Evolutionary conservation across 306 rosid species (phyloP).

Genomic region (Castanea mollissima): DNA sequence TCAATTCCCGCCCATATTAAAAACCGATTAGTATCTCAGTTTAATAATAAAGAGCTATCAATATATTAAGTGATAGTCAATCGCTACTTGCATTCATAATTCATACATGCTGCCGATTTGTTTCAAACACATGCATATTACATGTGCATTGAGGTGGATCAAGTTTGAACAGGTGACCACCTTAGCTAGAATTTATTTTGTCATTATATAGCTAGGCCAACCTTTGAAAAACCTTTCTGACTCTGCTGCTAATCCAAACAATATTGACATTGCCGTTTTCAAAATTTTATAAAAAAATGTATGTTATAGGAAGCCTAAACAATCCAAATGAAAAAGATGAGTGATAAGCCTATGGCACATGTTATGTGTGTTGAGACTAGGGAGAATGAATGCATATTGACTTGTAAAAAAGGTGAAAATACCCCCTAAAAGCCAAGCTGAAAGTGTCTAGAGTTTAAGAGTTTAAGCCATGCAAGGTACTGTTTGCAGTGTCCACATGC

Average conservation of each 20-base stretch:
- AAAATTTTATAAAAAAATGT: not conserved
- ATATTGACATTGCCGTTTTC: not conserved
- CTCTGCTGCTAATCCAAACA: no score
- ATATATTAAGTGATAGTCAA: no score
- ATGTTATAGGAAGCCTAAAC: constrained; percentile 16
- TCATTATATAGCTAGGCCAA: no score
- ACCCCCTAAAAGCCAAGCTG: constrained; percentile 27
- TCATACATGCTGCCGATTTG: no score
- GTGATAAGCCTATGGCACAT: constrained; percentile 21
- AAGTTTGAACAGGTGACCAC: no score
- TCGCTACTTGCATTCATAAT: no score
- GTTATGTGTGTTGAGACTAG: constrained; percentile 4
- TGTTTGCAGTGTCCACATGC: constrained; percentile 46
- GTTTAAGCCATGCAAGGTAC: constrained; percentile 52
- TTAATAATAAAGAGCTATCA: no score
- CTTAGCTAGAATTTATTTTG: no score
- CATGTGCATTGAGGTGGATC: no score
- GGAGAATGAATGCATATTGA: constrained; percentile 36
- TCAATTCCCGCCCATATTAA: fast-evolving
- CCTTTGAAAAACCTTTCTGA: no score
- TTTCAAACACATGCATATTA: no score
- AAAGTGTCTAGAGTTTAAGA: constrained; percentile 36
- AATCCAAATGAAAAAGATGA: constrained; percentile 16
- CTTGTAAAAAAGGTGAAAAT: constrained; percentile 27
- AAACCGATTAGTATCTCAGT: no score